These are phyloP conservation scores for Salix suchowensis DNA, from an alignment of 345 rosid species.

Conservation along the genomic window DNA sequence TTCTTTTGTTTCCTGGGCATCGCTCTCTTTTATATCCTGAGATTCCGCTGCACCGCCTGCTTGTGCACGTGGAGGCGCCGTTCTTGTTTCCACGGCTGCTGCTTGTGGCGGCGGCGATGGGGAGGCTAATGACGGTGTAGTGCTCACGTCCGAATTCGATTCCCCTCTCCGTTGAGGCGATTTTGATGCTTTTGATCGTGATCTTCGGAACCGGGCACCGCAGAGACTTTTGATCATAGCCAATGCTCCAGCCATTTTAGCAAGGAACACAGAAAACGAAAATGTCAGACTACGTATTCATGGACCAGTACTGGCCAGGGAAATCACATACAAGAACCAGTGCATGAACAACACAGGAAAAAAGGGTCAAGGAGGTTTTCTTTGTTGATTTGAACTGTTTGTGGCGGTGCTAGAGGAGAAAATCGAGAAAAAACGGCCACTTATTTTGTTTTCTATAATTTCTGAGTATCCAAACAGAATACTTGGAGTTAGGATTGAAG, in stretches of 20 bases:
- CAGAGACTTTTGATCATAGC: conserved; percentile 44
- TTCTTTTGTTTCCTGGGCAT: background rate
- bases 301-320: conserved; percentile 5
- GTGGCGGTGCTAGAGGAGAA: background rate
- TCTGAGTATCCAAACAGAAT: conserved; percentile 3
- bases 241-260: conserved; percentile 28
- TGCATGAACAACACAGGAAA: no score
- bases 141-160: background rate
- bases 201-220: conserved; percentile 27
- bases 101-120: background rate
- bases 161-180: background rate
- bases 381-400: no score
- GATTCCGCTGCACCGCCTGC: background rate
- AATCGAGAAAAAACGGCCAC: background rate
- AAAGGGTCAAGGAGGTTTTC: no score
- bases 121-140: background rate
- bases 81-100: background rate
- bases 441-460: background rate
- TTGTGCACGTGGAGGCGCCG: background rate
- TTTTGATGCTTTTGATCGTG: background rate
- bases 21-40: background rate
- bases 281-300: background rate
- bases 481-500: conserved; percentile 24
- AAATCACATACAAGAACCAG: background rate
- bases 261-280: conserved; percentile 19